A percentile compares a stretch with the other conserved stretches of the same genome.
Evolutionary conservation across 305 asterid species (phyloP).

Genomic region (Lippia alba): DNA sequence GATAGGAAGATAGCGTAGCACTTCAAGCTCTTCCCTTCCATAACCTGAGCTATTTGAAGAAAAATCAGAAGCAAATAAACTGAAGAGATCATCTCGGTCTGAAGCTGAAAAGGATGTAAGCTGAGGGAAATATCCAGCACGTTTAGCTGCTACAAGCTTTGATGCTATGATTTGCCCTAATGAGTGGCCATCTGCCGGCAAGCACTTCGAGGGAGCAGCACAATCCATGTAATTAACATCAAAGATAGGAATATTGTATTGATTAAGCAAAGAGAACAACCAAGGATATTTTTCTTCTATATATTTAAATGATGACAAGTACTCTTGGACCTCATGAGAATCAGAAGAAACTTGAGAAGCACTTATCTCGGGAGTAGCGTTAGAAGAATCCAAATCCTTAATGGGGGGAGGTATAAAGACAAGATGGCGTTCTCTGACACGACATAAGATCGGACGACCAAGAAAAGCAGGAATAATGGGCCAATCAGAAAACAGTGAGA

Average conservation of each 20-base stretch:
- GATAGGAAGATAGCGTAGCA: conserved; percentile 82
- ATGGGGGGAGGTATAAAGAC: conserved; percentile 74
- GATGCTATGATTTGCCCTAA: conserved; percentile 73
- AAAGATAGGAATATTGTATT: conserved; percentile 82
- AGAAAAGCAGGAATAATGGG: conserved; percentile 97
- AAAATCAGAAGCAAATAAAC: conserved; percentile 78
- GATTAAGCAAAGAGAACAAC: conserved; percentile 82
- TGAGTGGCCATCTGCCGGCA: conserved; percentile 75
- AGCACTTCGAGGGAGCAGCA: conserved; percentile 69
- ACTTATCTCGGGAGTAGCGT: conserved; percentile 48
- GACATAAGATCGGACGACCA: conserved; percentile 93
- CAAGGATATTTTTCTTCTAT: conserved; percentile 77
- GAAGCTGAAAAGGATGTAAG: conserved; percentile 61
- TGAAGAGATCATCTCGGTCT: conserved; percentile 75
- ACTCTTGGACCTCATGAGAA: conserved; percentile 50
- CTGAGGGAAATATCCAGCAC: conserved; percentile 78
- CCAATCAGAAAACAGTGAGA: conserved; percentile 90
- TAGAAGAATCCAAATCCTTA: conserved; percentile 38
- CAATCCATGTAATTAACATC: conserved; percentile 85
- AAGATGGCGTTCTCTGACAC: conserved; percentile 79
- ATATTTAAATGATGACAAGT: conserved; percentile 54
- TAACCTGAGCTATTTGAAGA: conserved; percentile 57
- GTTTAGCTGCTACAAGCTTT: conserved; percentile 88
- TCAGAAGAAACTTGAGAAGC: conserved; percentile 45
- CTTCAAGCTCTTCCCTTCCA: conserved; percentile 79